Evolutionary conservation across 805 yeast species (phyloP), one percentile per base, ranked within the genome.

Genomic region (Teunomyces panamensis): DNA sequence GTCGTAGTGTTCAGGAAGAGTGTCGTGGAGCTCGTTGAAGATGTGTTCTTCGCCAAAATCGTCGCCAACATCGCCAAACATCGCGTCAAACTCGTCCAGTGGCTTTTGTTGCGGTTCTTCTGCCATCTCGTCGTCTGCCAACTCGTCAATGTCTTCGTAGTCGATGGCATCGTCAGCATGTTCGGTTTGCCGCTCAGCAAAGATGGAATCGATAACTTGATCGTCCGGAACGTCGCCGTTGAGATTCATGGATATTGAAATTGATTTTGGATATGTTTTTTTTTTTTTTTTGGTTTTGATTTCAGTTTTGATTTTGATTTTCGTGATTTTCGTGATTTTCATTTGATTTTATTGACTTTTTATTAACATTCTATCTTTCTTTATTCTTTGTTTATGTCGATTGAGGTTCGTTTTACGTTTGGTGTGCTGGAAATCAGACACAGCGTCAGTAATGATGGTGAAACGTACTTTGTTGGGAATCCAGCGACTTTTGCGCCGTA

Each of bases 141-240:
- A 71, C 64, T 91, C 97, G 55, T 91, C 97, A 58, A 88, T 95
- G 62, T 89, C 96, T 59, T 89, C 97, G 62, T 87, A 92, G 65
- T 92, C 98, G 29, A 90, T 73, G 8, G 99, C 99, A 64, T 91
- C 92, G 5, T 81, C 96, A 1, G 94, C 91, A 65, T 91, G 98
- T 46, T 78, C 76, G 2, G 87, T 70, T 30, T 57, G 56, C 27
- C 62, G 53, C 32, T 67, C 70, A 46, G 50, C 54, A 51, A 70
- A 73, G 39, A 73, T 73, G 28, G 68, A 65, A 44, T 69, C 72
- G 10, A 73, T 68, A 29, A 65, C 63, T 43, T 62, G 63, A 41
- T 68, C 75, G 44, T 67, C 72, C 2, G 71, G 73, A 9, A 69
- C 63, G 14, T 63, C 71, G 4, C 58, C 42, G 30, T 24, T 37